phyloP scores from a whole-genome alignment of 2,329 filamentous ascomycete genomes.

The Coniosporium tulheliwenetii region DNA sequence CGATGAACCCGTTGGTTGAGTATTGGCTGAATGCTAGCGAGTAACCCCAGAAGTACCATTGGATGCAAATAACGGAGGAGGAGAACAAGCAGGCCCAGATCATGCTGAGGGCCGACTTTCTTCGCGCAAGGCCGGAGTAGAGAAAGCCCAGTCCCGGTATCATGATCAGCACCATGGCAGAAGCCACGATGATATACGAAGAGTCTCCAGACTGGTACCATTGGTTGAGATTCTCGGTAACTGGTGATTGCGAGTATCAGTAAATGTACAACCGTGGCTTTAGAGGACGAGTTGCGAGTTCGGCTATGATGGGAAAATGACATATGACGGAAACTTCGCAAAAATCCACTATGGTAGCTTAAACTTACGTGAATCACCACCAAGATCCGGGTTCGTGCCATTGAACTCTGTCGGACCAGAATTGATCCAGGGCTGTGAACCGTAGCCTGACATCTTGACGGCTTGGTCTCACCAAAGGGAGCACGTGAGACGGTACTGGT shows the following conservation, averaged over 20 bases:
- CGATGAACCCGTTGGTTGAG: slow-evolving; percentile 80
- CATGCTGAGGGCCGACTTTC: slow-evolving; percentile 93
- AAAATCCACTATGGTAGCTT: slow-evolving; percentile 1
- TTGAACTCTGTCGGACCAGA: slow-evolving; percentile 32
- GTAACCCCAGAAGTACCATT: slow-evolving; percentile 99
- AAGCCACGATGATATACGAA: slow-evolving; percentile 78
- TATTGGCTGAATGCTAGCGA: slow-evolving; percentile 78
- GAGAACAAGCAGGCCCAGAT: slow-evolving; percentile 97
- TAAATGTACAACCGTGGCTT: neutral
- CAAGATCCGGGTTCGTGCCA: slow-evolving; percentile 42
- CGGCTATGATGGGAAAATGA: neutral
- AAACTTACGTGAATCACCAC: slow-evolving; percentile 64
- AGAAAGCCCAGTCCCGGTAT: slow-evolving; percentile 92
- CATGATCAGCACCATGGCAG: slow-evolving; percentile 94
- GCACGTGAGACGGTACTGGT: neutral
- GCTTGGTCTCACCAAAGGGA: neutral
- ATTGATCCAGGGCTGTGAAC: slow-evolving; percentile 27
- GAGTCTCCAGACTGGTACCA: slow-evolving; percentile 87
- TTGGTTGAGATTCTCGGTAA: slow-evolving; percentile 79
- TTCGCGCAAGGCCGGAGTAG: slow-evolving; percentile 90
- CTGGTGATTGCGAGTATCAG: slow-evolving; percentile 28
- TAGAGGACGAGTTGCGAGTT: neutral
- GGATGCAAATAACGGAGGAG: slow-evolving; percentile 79
- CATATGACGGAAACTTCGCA: neutral
- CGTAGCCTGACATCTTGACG: neutral